Percentiles rank a stretch among this genome's conserved stretches.
Evolutionary conservation across 306 rosid genomes (phyloP).

Genomic region (Quercus ilex): DNA sequence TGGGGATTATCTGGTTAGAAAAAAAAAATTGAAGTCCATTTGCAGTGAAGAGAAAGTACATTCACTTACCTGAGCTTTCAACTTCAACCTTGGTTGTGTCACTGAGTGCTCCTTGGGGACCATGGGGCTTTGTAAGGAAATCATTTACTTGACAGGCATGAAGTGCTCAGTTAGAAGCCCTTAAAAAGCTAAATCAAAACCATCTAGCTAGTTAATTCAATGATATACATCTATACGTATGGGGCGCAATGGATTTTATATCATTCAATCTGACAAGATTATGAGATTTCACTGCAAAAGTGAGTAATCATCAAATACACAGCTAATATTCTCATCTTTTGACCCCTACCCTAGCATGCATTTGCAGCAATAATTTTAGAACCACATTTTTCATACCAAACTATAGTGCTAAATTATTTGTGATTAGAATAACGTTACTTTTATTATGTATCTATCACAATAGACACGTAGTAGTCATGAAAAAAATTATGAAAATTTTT

Average conservation of each 20-base stretch:
- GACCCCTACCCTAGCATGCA: too few relatives aligned
- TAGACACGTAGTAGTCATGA: too few relatives aligned
- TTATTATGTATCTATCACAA: too few relatives aligned
- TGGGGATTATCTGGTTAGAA: too few relatives aligned
- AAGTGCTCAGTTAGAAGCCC: slow-evolving; percentile 35
- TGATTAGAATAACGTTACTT: too few relatives aligned
- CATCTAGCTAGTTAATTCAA: slow-evolving; percentile 32
- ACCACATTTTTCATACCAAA: too few relatives aligned
- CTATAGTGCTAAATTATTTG: too few relatives aligned
- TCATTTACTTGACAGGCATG: slow-evolving; percentile 48
- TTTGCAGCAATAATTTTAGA: too few relatives aligned
- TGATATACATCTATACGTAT: slow-evolving; percentile 20
- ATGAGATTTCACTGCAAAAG: slow-evolving; percentile 54
- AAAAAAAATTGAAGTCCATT: too few relatives aligned
- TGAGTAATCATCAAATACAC: slow-evolving; percentile 56
- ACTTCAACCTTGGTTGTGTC: slow-evolving; percentile 9
- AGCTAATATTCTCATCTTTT: slow-evolving; percentile 32
- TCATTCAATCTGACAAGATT: slow-evolving; percentile 40
- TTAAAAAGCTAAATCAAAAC: slow-evolving; percentile 34
- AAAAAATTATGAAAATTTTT: neutral
- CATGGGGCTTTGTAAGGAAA: slow-evolving; percentile 35
- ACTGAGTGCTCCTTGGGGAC: slow-evolving; percentile 38
- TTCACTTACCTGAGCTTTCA: slow-evolving; percentile 2
- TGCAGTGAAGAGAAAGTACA: neutral
- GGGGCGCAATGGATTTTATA: slow-evolving; percentile 23